A percentile compares a stretch with the other conserved stretches of the same genome.
Evolutionary conservation across 352 stramenopile species (phyloP).

Genomic region (Globisporangium nodosum): DNA sequence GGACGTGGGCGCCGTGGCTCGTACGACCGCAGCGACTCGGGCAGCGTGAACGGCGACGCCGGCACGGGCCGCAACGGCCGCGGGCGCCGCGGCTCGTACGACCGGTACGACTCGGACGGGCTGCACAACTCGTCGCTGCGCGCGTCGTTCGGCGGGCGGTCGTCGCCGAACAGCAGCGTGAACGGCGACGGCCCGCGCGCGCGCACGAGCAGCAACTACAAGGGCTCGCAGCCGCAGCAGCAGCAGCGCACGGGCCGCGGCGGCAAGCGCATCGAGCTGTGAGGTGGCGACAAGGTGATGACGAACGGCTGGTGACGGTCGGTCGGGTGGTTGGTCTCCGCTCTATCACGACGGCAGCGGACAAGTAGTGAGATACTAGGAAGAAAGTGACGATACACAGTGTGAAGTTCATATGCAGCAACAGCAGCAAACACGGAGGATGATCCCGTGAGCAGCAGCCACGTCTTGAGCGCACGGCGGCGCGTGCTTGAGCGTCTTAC

Average conservation of each 20-base stretch:
- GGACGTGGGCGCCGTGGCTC: conserved; percentile 26
- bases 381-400: not conserved
- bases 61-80: not conserved
- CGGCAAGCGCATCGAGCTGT: conserved; percentile 73
- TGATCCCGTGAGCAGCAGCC: not conserved
- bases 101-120: conserved; percentile 37
- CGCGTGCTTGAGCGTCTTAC: no score
- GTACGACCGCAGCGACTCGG: conserved; percentile 15
- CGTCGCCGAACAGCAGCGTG: conserved; percentile 12
- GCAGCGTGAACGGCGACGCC: conserved; percentile 11
- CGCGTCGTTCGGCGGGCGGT: conserved; percentile 16
- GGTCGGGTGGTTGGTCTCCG: no score
- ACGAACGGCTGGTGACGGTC: not conserved
- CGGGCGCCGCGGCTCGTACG: conserved; percentile 51
- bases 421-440: no score
- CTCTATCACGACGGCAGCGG: not conserved
- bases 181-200: conserved; percentile 17
- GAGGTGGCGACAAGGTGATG: not conserved
- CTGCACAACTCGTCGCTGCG: conserved; percentile 27
- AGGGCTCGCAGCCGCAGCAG: conserved; percentile 27
- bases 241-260: conserved; percentile 49
- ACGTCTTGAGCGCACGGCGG: not conserved
- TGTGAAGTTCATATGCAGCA: not conserved
- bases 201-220: conserved; percentile 23
- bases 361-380: not conserved